Percentiles rank a stretch among this genome's conserved stretches.
These are phyloP conservation scores for Geosmithia flava DNA, from an alignment of 2,329 filamentous ascomycete species.

Conservation along the genomic window DNA sequence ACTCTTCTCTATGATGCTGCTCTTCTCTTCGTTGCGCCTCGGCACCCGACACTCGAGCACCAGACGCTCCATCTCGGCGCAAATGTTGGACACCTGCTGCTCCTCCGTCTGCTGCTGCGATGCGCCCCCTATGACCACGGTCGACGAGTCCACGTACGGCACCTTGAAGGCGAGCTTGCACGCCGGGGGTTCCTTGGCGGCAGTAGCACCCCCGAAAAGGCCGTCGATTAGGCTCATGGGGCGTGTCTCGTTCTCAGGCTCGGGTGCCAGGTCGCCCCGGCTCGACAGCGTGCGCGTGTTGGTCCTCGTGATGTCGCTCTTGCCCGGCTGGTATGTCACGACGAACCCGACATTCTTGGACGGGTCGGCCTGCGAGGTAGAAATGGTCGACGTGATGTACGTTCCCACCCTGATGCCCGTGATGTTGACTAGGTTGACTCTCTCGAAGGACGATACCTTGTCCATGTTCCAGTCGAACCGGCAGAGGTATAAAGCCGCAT, in stretches of 20 bases:
- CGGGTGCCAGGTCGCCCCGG: slow-evolving; percentile 17
- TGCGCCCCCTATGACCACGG: slow-evolving; percentile 34
- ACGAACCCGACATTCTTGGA: slow-evolving; percentile 74
- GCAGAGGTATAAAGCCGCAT: slow-evolving; percentile 76
- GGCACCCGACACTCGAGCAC: slow-evolving; percentile 25
- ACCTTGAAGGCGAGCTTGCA: slow-evolving; percentile 42
- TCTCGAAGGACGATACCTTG: slow-evolving; percentile 86
- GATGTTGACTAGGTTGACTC: slow-evolving; percentile 66
- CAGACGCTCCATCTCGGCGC: slow-evolving; percentile 63
- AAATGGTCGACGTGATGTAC: slow-evolving; percentile 83
- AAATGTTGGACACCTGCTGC: slow-evolving; percentile 51
- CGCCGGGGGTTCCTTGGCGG: slow-evolving; percentile 14
- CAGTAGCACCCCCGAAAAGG: slow-evolving; percentile 23
- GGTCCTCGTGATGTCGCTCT: slow-evolving; percentile 59
- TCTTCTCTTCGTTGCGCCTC: slow-evolving; percentile 26
- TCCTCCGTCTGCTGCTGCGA: slow-evolving; percentile 35
- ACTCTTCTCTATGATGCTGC: slow-evolving; percentile 37
- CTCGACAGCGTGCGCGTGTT: slow-evolving; percentile 75
- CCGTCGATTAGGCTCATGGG: slow-evolving; percentile 22
- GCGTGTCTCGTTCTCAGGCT: slow-evolving; percentile 9
- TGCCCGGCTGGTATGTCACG: slow-evolving; percentile 61
- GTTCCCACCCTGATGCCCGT: slow-evolving; percentile 64
- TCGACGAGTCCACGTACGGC: slow-evolving; percentile 38
- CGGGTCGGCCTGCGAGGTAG: slow-evolving; percentile 64
- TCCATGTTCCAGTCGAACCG: slow-evolving; percentile 91